phyloP scores from a whole-genome alignment of 2,329 filamentous ascomycete genomes.

The Elsinoe ampelina region DNA sequence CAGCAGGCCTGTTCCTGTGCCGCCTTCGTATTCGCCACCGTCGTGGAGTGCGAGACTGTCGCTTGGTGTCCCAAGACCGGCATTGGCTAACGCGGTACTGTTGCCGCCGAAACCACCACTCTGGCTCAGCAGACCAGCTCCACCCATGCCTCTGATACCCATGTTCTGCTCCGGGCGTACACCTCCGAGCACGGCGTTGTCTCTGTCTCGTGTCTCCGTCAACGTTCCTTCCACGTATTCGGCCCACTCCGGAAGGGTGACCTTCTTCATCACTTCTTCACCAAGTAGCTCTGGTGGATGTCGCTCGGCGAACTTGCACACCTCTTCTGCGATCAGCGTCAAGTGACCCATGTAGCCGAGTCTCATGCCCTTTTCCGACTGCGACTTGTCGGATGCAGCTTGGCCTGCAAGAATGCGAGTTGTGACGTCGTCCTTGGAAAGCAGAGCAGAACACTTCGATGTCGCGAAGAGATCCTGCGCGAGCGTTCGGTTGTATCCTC shows the following conservation, averaged over 20 bases:
- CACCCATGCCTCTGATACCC: conserved; percentile 51
- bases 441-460: conserved; percentile 12
- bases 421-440: conserved; percentile 75
- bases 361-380: conserved; percentile 74
- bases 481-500: conserved; percentile 80
- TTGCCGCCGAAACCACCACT: conserved; percentile 40
- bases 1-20: conserved; percentile 36
- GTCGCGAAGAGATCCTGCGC: conserved; percentile 73
- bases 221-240: conserved; percentile 89
- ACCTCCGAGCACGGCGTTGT: conserved; percentile 96
- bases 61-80: conserved; percentile 59
- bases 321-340: conserved; percentile 93
- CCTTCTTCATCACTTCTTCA: conserved; percentile 72
- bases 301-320: conserved; percentile 95
- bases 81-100: conserved; percentile 61
- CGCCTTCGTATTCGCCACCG: conserved; percentile 25
- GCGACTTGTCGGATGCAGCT: conserved; percentile 73
- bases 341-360: conserved; percentile 98
- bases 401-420: conserved; percentile 89
- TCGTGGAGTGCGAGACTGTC: conserved; percentile 28
- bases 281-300: conserved; percentile 83
- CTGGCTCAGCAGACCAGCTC: conserved; percentile 32
- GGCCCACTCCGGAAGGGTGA: conserved; percentile 85
- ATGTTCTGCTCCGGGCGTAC: conserved; percentile 86
- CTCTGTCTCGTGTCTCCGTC: conserved; percentile 85